Conservation (phyloP, 441 rosid species). For the Pelargonium australe region DNA sequence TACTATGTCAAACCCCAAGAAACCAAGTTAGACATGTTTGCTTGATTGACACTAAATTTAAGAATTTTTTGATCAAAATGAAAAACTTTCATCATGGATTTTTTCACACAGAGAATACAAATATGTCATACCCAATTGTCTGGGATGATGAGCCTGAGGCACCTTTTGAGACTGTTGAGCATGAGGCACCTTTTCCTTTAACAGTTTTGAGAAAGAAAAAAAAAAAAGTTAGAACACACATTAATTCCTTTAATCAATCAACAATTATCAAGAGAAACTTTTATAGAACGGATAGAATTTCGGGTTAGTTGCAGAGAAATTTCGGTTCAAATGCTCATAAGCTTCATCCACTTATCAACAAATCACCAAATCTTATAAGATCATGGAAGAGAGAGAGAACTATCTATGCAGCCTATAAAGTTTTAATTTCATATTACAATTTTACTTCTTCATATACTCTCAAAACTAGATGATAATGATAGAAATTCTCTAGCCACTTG, state of each 20-base stretch:
- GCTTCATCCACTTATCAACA: too few relatives aligned
- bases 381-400: too few relatives aligned
- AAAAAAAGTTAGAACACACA: background rate
- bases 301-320: too few relatives aligned
- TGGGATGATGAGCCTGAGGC: background rate
- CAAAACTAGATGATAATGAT: background rate
- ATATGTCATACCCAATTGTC: background rate
- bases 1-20: slow-evolving; percentile 8
- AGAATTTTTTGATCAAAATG: background rate
- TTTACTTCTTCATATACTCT: too few relatives aligned
- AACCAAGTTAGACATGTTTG: slow-evolving; percentile 14
- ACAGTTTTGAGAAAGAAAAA: background rate
- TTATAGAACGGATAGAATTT: too few relatives aligned
- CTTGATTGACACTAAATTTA: background rate
- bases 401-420: too few relatives aligned
- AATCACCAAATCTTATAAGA: too few relatives aligned
- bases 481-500: background rate
- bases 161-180: background rate
- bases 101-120: slow-evolving; percentile 17
- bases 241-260: too few relatives aligned
- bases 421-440: too few relatives aligned
- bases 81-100: background rate
- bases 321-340: too few relatives aligned
- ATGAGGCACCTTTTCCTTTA: slow-evolving; percentile 14
- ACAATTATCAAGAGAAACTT: too few relatives aligned